Evolutionary conservation across 1,284 basidiomycete genomes (phyloP).

Genomic region (Heterobasidion occidentale): DNA sequence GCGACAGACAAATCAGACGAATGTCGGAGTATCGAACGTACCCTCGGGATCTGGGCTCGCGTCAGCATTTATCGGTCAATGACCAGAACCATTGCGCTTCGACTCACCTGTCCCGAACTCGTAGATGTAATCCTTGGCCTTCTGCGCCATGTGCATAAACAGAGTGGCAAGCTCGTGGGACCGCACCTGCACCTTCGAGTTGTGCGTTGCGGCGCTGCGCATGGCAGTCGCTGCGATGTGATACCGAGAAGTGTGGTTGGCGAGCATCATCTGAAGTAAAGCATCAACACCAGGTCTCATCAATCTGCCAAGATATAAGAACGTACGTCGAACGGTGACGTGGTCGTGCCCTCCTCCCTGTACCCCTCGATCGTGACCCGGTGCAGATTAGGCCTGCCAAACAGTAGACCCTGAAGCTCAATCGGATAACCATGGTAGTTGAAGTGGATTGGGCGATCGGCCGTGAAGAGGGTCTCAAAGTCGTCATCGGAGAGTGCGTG

Average conservation of each 20-base stretch:
- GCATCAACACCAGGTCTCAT: not conserved
- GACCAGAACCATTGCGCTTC: not conserved
- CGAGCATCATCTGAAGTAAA: slow-evolving; percentile 55
- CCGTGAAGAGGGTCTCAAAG: slow-evolving; percentile 68
- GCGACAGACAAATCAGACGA: not conserved
- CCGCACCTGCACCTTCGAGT: slow-evolving; percentile 42
- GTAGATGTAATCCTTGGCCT: slow-evolving; percentile 49
- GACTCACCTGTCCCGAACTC: slow-evolving; percentile 44
- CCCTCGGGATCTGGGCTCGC: slow-evolving; percentile 27
- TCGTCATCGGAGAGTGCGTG: slow-evolving; percentile 62
- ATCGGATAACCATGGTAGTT: slow-evolving; percentile 83
- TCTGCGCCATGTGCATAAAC: slow-evolving; percentile 46
- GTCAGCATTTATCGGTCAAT: slow-evolving; percentile 2
- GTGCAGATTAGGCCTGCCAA: slow-evolving; percentile 41
- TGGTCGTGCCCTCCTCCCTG: slow-evolving; percentile 63
- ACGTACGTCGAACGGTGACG: slow-evolving; percentile 56
- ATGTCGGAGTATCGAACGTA: not conserved
- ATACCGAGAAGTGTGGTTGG: slow-evolving; percentile 58
- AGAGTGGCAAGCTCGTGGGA: slow-evolving; percentile 45
- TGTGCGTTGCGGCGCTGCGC: slow-evolving; percentile 40
- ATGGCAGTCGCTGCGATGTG: slow-evolving; percentile 54
- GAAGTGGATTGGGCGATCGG: slow-evolving; percentile 63
- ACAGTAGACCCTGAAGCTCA: slow-evolving; percentile 57
- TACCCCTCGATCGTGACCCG: slow-evolving; percentile 52
- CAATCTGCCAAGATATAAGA: not conserved